phyloP scores from a whole-genome alignment of 2,329 filamentous ascomycete genomes.

The Aureobasidium sp. region DNA sequence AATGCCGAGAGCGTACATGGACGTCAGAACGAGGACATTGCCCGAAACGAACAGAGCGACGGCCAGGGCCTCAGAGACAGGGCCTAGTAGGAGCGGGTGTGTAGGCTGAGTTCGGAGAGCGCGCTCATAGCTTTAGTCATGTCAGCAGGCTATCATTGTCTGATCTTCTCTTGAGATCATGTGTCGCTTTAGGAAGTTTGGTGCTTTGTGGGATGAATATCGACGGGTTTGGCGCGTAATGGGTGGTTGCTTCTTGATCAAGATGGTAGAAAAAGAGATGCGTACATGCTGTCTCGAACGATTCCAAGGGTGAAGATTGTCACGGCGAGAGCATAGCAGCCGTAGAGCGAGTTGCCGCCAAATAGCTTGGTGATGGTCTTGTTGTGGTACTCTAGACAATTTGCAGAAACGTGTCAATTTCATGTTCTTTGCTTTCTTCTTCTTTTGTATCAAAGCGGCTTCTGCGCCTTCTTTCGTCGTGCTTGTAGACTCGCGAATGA shows the following conservation, averaged over 20 bases:
- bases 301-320: conserved; percentile 90
- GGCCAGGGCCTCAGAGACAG: conserved; percentile 53
- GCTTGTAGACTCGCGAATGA: conserved; percentile 14
- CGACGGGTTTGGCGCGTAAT: neutral
- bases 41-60: conserved; percentile 64
- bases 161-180: neutral
- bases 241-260: conserved; percentile 1
- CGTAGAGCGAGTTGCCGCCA: conserved; percentile 64
- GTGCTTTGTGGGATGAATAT: neutral
- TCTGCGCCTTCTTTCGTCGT: conserved; percentile 14
- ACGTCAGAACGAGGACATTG: conserved; percentile 77
- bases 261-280: conserved; percentile 4
- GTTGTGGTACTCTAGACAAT: conserved; percentile 70
- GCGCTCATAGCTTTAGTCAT: conserved; percentile 61
- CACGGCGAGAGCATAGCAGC: conserved; percentile 82
- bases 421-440: neutral
- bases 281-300: conserved; percentile 59
- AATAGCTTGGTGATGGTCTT: conserved; percentile 83
- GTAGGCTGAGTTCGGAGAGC: conserved; percentile 70
- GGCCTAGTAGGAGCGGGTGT: conserved; percentile 60
- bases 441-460: neutral
- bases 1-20: conserved; percentile 85
- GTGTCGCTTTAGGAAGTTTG: conserved; percentile 5
- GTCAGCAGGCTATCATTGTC: neutral
- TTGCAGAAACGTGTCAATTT: neutral